Evolutionary conservation across 2,329 filamentous ascomycete species (phyloP), one percentile per base, ranked within the genome.

Genomic region (Microsporum canis): DNA sequence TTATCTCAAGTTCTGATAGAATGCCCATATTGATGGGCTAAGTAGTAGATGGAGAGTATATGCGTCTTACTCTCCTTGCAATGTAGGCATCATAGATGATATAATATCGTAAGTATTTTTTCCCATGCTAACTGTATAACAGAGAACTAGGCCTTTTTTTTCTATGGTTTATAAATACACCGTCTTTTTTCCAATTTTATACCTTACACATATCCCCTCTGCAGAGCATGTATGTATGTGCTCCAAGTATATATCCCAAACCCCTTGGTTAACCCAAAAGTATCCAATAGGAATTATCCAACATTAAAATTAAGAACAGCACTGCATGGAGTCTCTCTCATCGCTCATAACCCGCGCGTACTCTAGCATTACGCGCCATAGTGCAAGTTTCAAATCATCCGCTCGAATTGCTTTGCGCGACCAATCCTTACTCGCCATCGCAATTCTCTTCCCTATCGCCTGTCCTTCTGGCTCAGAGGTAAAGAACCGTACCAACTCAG

Each of bases 281-380:
- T 36, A 34, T 36, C 12, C 17, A 5, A 45, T 29, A 45, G 41
- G 14, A 36, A 36, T 36, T 10, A 36, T 2, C n/a, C 45, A 51
- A 5, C n/a, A 36, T 14, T 36, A 29, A 55, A n/a, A 55, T 55
- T 31, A 55, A 55, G 51, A 61, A 17, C 59, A 56, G 38, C 59
- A 56, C 7, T 55, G 29, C 47, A 60, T 31, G 8, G 27, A 34
- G 23, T 62, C 47, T 14, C 60, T 36, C 14, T 60, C 58, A 45
- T 62, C 61, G 36, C 17, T 38, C 31, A 60, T 60, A 29, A 60
- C 10, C 27, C 58, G 45, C 17, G 47, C 39, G 53, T 58, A 77
- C 74, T 88, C 85, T 29, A 87, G 67, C 65, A 88, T 63, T 62
- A 87, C 67, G 57, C 85, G 74, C 66, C 86, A 86, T 33, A 82